Evolutionary conservation across 768 basidiomycete genomes (phyloP), one percentile per base, ranked within the genome.

Genomic region (Butyriboletus loyo): DNA sequence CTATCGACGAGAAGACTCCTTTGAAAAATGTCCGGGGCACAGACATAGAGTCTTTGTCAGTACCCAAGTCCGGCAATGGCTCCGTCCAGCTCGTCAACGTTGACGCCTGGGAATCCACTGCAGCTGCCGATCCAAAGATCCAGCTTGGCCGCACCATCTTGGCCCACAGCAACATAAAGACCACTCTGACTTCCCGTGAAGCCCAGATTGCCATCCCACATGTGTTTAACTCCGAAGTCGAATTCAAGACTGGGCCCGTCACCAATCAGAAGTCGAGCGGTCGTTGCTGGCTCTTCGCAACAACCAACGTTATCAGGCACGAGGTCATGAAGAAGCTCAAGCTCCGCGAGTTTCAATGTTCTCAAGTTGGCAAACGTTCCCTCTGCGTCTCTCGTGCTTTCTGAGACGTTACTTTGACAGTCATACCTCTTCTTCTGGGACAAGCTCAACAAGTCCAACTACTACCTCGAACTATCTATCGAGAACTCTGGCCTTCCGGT

Each of bases 371-470:
- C 63, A 21, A 30, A 35, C 10, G 3, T 22, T 24, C 14, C 6
- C 21, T 19, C n/a, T 25, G 11, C 4, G n/a, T 39, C 17, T 31
- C 35, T 49, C 8, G 11, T 5, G 24, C 38, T 50, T 48, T 42
- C 54, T 58, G 45, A 59, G 30, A 42, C 21, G 27, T 44, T 53
- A 25, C 28, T 14, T 42, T 35, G 37, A 38, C 60, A 91, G 87
- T 83, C 84, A 2, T 96, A 96, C 70, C 78, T 95, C 27, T 95
- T 94, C 79, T 95, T 98, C 80, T 96, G 87, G 79, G 95, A 98
- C 73, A 94, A 95, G 72, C 82, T 98, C 45, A 92, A 95, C 77
- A 92, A 97, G 68, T 72, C 79, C 39, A 88, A 87, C 70, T 94
- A 90, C 72, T 96, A 88, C 70, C 85, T 97, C 17, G 95, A 97